Evolutionary conservation across 1,284 basidiomycete species (phyloP).

Genomic region (Ustilago tritici): DNA sequence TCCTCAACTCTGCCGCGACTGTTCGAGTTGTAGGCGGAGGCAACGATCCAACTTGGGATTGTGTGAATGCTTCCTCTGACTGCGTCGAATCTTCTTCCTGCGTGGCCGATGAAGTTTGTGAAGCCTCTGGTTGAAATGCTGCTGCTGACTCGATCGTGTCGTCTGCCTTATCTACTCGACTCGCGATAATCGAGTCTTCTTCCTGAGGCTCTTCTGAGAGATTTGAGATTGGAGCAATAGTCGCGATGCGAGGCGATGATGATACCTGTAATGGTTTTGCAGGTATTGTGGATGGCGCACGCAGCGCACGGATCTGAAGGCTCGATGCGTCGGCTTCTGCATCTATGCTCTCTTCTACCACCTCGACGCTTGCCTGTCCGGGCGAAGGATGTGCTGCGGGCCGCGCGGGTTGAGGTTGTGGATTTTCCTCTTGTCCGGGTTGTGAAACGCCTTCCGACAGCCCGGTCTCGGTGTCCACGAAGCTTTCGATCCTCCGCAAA

Average conservation of each 20-base stretch:
- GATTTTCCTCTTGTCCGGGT: not conserved
- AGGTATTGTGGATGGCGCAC: not conserved
- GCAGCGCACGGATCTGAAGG: slow-evolving; percentile 22
- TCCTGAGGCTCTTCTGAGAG: not conserved
- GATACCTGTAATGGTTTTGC: not conserved
- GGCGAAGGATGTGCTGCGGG: too few species aligned
- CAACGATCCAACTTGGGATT: slow-evolving; percentile 7
- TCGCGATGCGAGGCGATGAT: not conserved
- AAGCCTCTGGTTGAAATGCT: not conserved
- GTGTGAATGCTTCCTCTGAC: slow-evolving; percentile 19
- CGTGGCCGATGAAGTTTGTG: slow-evolving; percentile 34
- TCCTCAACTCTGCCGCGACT: not conserved
- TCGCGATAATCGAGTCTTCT: slow-evolving; percentile 23
- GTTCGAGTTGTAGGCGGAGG: not conserved
- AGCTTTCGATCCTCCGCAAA: slow-evolving; percentile 18
- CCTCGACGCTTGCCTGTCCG: not conserved
- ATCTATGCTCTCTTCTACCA: not conserved
- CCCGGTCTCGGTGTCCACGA: slow-evolving; percentile 11
- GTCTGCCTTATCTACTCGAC: slow-evolving; percentile 10
- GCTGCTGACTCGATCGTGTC: slow-evolving; percentile 24
- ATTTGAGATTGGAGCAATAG: not conserved
- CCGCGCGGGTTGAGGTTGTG: not conserved
- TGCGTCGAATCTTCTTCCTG: slow-evolving; percentile 48
- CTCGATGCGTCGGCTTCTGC: slow-evolving; percentile 28
- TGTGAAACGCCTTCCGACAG: not conserved